Conservation (phyloP, 148 eudicot species). For the Chenopodium formosanum region DNA sequence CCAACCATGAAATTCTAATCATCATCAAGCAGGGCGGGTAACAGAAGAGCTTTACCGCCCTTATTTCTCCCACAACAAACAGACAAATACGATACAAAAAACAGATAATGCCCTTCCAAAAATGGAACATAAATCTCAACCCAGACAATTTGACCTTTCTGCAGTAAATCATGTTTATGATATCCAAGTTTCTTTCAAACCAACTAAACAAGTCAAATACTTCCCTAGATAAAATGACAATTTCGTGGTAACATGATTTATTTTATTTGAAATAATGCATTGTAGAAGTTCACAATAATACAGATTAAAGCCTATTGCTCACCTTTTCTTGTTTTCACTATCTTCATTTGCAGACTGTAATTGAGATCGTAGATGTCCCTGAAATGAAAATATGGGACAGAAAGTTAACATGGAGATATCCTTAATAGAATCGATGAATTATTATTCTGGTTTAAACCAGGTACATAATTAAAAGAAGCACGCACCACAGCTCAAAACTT, state of each 20-base stretch:
- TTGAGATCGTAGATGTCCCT: conserved; percentile 81
- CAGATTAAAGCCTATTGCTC: conserved; percentile 1
- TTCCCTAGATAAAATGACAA: not conserved
- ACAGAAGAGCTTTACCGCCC: not conserved
- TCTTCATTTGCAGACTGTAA: conserved; percentile 81
- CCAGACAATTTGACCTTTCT: not conserved
- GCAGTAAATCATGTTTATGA: not conserved
- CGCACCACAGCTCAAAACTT: not conserved
- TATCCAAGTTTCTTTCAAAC: not conserved
- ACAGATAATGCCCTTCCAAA: not conserved
- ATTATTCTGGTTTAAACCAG: not conserved
- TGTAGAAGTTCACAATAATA: not conserved
- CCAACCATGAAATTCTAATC: not conserved
- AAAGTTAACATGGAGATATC: not conserved
- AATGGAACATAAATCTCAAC: not conserved
- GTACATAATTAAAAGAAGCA: not conserved
- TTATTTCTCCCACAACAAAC: not conserved
- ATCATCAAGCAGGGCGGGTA: too few species aligned
- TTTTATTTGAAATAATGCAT: not conserved
- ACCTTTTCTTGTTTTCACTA: conserved; percentile 65
- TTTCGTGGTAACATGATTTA: not conserved
- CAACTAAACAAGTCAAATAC: not conserved
- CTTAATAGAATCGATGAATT: not conserved
- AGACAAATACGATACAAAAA: not conserved
- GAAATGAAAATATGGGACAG: conserved; percentile 25